Evolutionary conservation across 805 yeast species (phyloP), one percentile per base, ranked within the genome.

Genomic region (Kazachstania viticola): DNA sequence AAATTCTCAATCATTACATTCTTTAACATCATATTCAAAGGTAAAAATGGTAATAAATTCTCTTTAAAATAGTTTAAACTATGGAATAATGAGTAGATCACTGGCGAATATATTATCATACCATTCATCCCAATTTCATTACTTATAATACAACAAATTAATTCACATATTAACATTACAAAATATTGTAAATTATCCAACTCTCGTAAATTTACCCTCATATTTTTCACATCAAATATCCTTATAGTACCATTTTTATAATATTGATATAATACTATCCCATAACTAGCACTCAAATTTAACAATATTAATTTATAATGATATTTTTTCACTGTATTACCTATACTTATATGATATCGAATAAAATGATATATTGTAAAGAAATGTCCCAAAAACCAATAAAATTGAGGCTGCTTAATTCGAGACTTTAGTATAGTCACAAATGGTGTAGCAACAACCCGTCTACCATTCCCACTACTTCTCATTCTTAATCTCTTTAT

Each of bases 371-470:
- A 33, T 52, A 41, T 3, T 2, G 75, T 69, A 21, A 63, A 48
- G 11, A 69, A 61, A 52, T 78, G 82, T 13, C 80, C 78, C 17
- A 74, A 32, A 41, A 69, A 78, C 87, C 87, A 78, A 44, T 73
- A 73, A 48, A 78, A 75, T 49, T 77, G 83, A 7, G 74, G 73
- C 9, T 75, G 68, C 40, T 56, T 48, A 17, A 49, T 36, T 25
- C 51, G 39, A 14, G 51, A 42, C 30, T 35, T 38, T 13, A 50
- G 25, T 12, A 50, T 35, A 12, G 42, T 41, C 25, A 32, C 30
- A 28, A 50, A 41, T 3, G 51, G 48, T 9, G 37, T 36, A 12
- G 15, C 13, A n/a, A n/a, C n/a, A n/a, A n/a, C n/a, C n/a, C n/a
- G n/a, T n/a, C n/a, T n/a, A n/a, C n/a, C n/a, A n/a, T n/a, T n/a